Percentiles rank a stretch among this genome's conserved stretches.
phyloP scores from a whole-genome alignment of 2,329 filamentous ascomycete species.

The Xylariaceae sp. region DNA sequence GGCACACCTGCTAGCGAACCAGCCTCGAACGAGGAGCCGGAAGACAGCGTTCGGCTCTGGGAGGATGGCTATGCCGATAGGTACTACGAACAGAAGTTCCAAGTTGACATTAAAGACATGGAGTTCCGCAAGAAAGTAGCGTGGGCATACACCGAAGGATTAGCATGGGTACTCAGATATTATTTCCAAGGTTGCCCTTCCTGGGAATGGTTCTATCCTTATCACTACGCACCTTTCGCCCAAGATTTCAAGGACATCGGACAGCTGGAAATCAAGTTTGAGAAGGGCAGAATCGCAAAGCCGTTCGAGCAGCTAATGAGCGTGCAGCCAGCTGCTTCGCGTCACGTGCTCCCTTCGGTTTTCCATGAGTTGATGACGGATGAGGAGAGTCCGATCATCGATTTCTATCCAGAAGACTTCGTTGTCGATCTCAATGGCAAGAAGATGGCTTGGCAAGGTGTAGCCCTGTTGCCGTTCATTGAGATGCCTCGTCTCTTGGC shows the following conservation, averaged over 20 bases:
- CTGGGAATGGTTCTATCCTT: constrained; percentile 99
- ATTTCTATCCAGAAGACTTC: constrained; percentile 96
- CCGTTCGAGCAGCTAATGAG: constrained; percentile 99
- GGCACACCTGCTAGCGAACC: constrained; percentile 56
- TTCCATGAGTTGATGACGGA: constrained; percentile 91
- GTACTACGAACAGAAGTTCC: constrained; percentile 96
- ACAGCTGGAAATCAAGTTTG: constrained; percentile 73
- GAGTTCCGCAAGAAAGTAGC: constrained; percentile 87
- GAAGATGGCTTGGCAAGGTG: constrained; percentile 97
- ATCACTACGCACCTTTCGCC: constrained; percentile 96
- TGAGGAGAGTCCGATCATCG: constrained; percentile 83
- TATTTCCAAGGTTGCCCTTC: constrained; percentile 98
- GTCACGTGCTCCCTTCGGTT: constrained; percentile 79
- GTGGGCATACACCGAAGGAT: constrained; percentile 84
- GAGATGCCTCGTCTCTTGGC: constrained; percentile 80
- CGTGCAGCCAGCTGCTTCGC: constrained; percentile 87
- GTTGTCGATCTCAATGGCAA: constrained; percentile 92
- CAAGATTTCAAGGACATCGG: constrained; percentile 84
- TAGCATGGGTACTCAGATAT: constrained; percentile 92
- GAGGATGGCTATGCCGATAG: constrained; percentile 91
- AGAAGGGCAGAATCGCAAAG: constrained; percentile 77
- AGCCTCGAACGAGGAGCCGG: constrained; percentile 53
- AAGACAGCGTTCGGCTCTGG: constrained; percentile 86
- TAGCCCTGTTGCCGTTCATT: constrained; percentile 91
- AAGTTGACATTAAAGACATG: constrained; percentile 72